Evolutionary conservation across 2,329 filamentous ascomycete species (phyloP).

Genomic region (Pleomassaria siparia): DNA sequence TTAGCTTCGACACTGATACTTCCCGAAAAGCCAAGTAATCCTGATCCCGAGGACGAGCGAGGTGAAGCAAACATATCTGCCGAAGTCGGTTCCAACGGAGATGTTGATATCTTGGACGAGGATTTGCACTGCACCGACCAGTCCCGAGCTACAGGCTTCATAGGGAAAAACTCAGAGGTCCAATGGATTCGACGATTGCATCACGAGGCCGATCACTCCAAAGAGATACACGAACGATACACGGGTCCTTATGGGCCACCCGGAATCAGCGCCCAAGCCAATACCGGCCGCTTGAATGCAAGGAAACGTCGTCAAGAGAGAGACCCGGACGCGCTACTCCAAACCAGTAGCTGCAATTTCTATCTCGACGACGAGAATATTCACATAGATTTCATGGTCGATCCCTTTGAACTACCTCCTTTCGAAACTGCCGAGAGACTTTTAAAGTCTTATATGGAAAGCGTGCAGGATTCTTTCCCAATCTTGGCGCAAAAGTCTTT

Average conservation of each 20-base stretch:
- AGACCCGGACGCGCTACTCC: conserved; percentile 9
- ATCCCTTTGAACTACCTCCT: conserved; percentile 30
- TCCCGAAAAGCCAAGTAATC: conserved; percentile 10
- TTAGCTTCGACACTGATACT: conserved; percentile 13
- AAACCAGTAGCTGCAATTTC: conserved; percentile 24
- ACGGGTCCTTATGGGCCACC: conserved; percentile 21
- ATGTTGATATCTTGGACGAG: conserved; percentile 26
- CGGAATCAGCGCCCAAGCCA: conserved; percentile 15
- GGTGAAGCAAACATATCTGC: conserved; percentile 26
- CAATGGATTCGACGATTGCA: conserved; percentile 26
- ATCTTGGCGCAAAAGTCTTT: conserved; percentile 36
- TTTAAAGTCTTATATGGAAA: conserved; percentile 32
- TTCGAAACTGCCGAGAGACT: conserved; percentile 26
- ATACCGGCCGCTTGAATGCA: conserved; percentile 13
- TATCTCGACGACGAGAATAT: conserved; percentile 35
- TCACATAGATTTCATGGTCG: conserved; percentile 20
- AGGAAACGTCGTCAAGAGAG: conserved; percentile 11
- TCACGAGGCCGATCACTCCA: conserved; percentile 8
- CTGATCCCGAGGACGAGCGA: conserved; percentile 7
- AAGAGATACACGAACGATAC: background rate
- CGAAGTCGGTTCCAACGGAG: conserved; percentile 21
- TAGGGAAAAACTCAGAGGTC: conserved; percentile 26
- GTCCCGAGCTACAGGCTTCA: conserved; percentile 27
- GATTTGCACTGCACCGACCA: conserved; percentile 22
- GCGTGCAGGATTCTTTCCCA: conserved; percentile 30